Base-by-base conservation (phyloP, 176 grass and related monocot genomes). In the Hyparrhenia diplandra region DNA sequence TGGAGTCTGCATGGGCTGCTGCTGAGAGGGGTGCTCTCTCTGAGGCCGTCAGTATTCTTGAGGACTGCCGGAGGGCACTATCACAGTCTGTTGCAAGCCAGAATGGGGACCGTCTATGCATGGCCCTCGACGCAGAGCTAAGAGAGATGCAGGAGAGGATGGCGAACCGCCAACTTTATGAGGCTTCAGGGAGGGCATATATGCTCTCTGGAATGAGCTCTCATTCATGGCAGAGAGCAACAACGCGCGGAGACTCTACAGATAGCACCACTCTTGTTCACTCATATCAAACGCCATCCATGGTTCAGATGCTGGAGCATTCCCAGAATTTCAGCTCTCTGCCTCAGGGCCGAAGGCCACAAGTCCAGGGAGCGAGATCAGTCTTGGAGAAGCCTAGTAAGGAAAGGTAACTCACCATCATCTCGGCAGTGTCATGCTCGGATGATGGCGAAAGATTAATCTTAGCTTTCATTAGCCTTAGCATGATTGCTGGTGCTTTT, bases 121-220 rank as follows among this genome's bases (percentile, higher is more conserved):
- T 89, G 63, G 73, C 88, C 78, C 84, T 98, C 57, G 92, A 95
- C 14, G 90, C 92, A 18, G 96, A 98, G 59, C 58, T 98, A 30
- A 89, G 83, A n/a, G n/a, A 95, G 81, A 95, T 98, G 90, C 92
- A 98, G 82, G 92, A 95, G 67, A 95, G 92, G 88, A 95, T 98
- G 96, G 84, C 83, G 8, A 93, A 69, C 40, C 89, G 86, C 36
- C 90, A 88, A 59, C 80, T 86, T 14, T 98, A 98, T 5, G 90
- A 91, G 66, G 24, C 81, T 42, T 93, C 92, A 8, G 96, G 96
- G 29, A 87, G 96, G 40, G 96, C 96, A 5, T 98, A 91, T 31
- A 84, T 98, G 84, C 83, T 95, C 17, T 95, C 96, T 21, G 96
- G 96, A 69, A 58, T 98, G 54, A 98, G 96, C 31, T 95, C 96